These are phyloP conservation scores for Cerioporus squamosus DNA, from an alignment of 1,284 basidiomycete genomes.

Conservation along the genomic window DNA sequence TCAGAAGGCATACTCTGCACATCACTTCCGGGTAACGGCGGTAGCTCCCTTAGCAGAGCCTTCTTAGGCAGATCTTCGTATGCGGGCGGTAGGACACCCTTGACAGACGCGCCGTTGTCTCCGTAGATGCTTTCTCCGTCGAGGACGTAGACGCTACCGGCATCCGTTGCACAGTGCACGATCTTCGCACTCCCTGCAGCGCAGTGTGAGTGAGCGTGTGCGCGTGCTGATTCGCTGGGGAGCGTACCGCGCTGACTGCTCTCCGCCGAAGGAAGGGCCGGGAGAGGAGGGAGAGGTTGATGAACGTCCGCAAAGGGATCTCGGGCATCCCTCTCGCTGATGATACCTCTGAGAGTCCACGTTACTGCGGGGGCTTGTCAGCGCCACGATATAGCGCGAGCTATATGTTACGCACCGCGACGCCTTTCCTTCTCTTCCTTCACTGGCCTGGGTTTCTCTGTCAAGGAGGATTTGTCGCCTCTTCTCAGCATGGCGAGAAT, in stretches of 20 bases:
- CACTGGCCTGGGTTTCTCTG: too few relatives aligned
- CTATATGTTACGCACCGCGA: too few relatives aligned
- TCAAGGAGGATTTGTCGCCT: too few relatives aligned
- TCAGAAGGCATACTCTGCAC: too few relatives aligned
- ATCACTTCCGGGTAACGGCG: too few relatives aligned
- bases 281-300: background rate
- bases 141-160: conserved; percentile 1
- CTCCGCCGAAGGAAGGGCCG: background rate
- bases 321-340: background rate
- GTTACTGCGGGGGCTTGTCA: background rate
- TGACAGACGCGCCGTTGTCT: conserved; percentile 1
- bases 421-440: too few relatives aligned
- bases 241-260: background rate
- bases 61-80: background rate
- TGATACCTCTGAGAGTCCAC: background rate
- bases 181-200: background rate
- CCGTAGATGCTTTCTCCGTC: conserved; percentile 1
- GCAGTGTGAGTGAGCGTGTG: too few relatives aligned
- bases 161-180: background rate
- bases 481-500: too few relatives aligned
- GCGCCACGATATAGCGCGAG: background rate
- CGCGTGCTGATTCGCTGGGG: too few relatives aligned
- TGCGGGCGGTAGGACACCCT: background rate
- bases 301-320: background rate
- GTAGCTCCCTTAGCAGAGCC: too few relatives aligned